These are phyloP conservation scores for Populus simonii DNA, from an alignment of 345 rosid genomes.

Conservation along the genomic window DNA sequence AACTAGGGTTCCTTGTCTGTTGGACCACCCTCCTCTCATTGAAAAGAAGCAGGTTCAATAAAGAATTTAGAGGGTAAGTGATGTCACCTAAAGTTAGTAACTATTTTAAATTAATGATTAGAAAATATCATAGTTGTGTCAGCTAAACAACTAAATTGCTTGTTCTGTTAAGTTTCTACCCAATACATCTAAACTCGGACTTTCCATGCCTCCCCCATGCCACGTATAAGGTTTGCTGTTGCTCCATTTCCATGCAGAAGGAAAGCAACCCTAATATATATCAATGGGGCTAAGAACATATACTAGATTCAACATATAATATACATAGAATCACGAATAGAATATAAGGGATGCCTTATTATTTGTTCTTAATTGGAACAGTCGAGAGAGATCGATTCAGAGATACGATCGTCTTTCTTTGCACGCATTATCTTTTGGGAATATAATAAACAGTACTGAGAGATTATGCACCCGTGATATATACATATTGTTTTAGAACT, in stretches of 20 bases:
- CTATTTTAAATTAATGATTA: conserved; percentile 8
- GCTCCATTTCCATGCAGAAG: conserved; percentile 34
- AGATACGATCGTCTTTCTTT: neutral
- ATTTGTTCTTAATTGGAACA: neutral
- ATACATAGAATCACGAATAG: neutral
- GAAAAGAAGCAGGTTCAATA: conserved; percentile 28
- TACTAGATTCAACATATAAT: neutral
- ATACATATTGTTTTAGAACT: neutral
- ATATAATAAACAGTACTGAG: neutral
- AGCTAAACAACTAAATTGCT: conserved; percentile 70
- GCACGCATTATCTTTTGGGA: neutral
- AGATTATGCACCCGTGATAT: neutral
- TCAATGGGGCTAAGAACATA: neutral
- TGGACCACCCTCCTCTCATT: conserved; percentile 32
- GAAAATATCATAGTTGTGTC: conserved; percentile 32
- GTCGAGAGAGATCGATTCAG: neutral
- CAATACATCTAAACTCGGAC: conserved; percentile 68
- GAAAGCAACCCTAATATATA: neutral
- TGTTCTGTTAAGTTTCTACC: conserved; percentile 70
- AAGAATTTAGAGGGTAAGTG: conserved; percentile 28
- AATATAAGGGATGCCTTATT: neutral
- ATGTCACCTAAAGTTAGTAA: conserved; percentile 31
- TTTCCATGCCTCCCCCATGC: conserved; percentile 43
- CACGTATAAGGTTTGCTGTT: conserved; percentile 27
- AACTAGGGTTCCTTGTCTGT: conserved; percentile 52